Evolutionary conservation across 2,329 filamentous ascomycete species (phyloP).

Genomic region (Didymosphaeria variabile): DNA sequence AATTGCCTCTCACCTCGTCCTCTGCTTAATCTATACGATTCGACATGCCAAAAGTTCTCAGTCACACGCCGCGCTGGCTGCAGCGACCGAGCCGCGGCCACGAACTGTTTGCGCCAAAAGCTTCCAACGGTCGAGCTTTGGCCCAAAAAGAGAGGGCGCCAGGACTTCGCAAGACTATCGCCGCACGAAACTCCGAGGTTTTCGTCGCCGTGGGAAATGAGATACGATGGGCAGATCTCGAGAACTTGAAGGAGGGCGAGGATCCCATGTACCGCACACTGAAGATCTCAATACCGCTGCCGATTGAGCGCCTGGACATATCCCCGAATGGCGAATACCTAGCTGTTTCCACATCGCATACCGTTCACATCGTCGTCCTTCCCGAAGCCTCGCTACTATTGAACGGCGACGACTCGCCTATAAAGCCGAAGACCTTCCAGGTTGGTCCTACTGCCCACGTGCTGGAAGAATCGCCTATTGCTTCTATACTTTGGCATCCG

Average conservation of each 20-base stretch:
- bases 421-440: slow-evolving; percentile 87
- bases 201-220: slow-evolving; percentile 90
- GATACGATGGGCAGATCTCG: slow-evolving; percentile 89
- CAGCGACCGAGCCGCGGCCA: slow-evolving; percentile 79
- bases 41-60: slow-evolving; percentile 85
- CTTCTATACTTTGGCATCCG: slow-evolving; percentile 90
- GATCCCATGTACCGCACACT: slow-evolving; percentile 59
- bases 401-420: slow-evolving; percentile 70
- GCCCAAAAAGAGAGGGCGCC: slow-evolving; percentile 35
- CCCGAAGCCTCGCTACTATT: slow-evolving; percentile 82
- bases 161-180: slow-evolving; percentile 71
- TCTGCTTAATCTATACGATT: background rate
- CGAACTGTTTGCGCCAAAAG: slow-evolving; percentile 73
- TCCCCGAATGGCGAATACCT: slow-evolving; percentile 85
- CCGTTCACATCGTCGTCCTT: slow-evolving; percentile 85
- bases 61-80: slow-evolving; percentile 89
- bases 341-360: slow-evolving; percentile 86
- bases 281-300: slow-evolving; percentile 78
- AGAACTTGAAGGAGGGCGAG: slow-evolving; percentile 72
- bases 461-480: slow-evolving; percentile 80
- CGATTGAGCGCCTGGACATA: slow-evolving; percentile 84
- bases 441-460: slow-evolving; percentile 94
- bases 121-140: slow-evolving; percentile 42
- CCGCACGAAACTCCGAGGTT: slow-evolving; percentile 82
- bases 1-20: background rate